A percentile compares a stretch with the other conserved stretches of the same genome.
Evolutionary conservation across 1,284 basidiomycete genomes (phyloP).

Genomic region (Melampsora americana): DNA sequence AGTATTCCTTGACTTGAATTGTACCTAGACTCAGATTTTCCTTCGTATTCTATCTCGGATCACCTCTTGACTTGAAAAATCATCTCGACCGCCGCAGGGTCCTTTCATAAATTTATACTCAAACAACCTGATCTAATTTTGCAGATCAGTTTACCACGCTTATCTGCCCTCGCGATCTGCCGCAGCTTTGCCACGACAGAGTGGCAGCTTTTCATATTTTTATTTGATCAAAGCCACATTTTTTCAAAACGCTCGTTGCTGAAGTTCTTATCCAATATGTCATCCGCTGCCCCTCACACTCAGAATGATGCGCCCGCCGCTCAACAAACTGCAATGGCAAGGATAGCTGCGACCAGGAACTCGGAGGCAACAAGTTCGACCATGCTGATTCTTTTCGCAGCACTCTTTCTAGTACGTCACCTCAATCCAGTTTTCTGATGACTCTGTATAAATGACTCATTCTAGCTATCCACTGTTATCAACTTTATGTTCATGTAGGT

Average conservation of each 20-base stretch:
- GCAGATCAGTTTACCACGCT: too few relatives aligned
- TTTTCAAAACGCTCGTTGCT: background rate
- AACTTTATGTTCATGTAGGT: constrained; percentile 4
- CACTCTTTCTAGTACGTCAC: background rate
- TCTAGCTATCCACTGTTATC: background rate
- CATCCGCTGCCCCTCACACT: background rate
- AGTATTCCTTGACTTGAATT: too few relatives aligned
- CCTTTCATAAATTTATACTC: too few relatives aligned
- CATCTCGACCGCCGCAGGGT: too few relatives aligned
- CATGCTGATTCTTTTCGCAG: background rate
- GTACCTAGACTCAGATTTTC: too few relatives aligned
- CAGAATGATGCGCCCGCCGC: background rate
- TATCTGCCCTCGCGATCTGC: too few relatives aligned
- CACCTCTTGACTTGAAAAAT: too few relatives aligned
- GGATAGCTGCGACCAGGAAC: background rate
- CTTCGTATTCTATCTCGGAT: too few relatives aligned
- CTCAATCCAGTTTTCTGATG: background rate
- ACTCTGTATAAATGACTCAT: background rate
- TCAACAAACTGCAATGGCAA: background rate
- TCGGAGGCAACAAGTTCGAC: background rate
- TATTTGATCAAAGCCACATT: too few relatives aligned
- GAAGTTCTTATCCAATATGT: background rate
- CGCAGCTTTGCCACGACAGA: too few relatives aligned
- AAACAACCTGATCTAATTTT: too few relatives aligned
- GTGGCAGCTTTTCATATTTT: too few relatives aligned